Evolutionary conservation across 1,284 basidiomycete species (phyloP), one percentile per base, ranked within the genome.

Genomic region (Phlebopus sp.): DNA sequence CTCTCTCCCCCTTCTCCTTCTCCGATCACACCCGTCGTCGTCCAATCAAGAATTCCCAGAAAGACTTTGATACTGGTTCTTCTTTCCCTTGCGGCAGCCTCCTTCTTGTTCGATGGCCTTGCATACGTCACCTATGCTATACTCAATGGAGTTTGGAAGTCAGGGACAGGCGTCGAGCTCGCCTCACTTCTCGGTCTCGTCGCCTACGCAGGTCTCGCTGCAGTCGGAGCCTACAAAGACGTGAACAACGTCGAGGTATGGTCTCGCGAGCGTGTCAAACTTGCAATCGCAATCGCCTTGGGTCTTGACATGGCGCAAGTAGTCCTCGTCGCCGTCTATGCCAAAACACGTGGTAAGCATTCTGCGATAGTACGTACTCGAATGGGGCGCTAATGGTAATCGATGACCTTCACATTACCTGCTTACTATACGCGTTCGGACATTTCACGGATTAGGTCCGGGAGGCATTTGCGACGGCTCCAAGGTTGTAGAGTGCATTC

Each of bases 91-190:
- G 60, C 82, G 67, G 83, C 93, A 72, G 55, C 95, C 70, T 76
- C 93, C 66, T 83, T 91, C 79, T 80, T 99, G 73, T 71, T 93
- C 70, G 79, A 99, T 77, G 76, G 95, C 47, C 69, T 86, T 42
- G 72, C 82, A 7, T 84, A 87, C 58, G 78, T 84, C 42, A 66
- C 79, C 18, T 77, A 77, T 58, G 79, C 83, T 19, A 74, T 90
- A 37, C 58, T 90, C 52, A 70, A 75, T 56, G 81, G 83, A 57
- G 55, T 72, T 15, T 91, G 88, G 88, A 77, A 73, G 9, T 69
- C 69, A 40, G 66, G 75, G 55, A 81, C 81, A n/a, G 83, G 81
- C 15, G 74, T 90, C 46, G 86, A 89, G 58, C 67, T 84, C 53
- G 83, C 79, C 49, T 74, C 86, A 25, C 59, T 90, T 42, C 62